Evolutionary conservation across 768 basidiomycete species (phyloP).

Genomic region (Tremella mesenterica): DNA sequence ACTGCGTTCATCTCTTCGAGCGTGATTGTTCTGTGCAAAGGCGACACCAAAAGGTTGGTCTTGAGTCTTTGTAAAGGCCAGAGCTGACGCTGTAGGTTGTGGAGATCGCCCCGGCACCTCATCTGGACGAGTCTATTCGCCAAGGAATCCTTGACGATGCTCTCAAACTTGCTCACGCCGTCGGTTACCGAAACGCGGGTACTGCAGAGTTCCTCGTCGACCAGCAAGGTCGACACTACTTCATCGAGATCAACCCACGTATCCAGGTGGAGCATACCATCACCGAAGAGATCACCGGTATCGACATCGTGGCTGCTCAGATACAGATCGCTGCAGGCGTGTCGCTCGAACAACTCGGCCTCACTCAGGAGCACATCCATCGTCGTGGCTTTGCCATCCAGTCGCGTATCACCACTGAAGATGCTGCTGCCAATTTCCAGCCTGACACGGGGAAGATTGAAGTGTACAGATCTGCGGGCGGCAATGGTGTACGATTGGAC

Average conservation of each 20-base stretch:
- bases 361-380: constrained; percentile 90
- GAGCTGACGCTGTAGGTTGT: constrained; percentile 54
- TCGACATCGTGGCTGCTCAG: constrained; percentile 97
- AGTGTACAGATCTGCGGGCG: constrained; percentile 96
- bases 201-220: constrained; percentile 98
- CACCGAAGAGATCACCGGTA: constrained; percentile 98
- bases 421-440: constrained; percentile 83
- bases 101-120: constrained; percentile 93
- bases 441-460: constrained; percentile 99
- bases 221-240: constrained; percentile 91
- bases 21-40: constrained; percentile 98
- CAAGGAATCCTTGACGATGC: constrained; percentile 82
- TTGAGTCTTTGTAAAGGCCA: background rate
- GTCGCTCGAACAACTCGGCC: constrained; percentile 83
- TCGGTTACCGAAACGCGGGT: constrained; percentile 92
- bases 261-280: constrained; percentile 99
- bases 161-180: constrained; percentile 86
- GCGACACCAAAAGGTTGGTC: constrained; percentile 72
- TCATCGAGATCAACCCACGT: constrained; percentile 99
- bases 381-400: constrained; percentile 97
- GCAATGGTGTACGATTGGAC: constrained; percentile 94
- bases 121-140: constrained; percentile 81
- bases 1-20: constrained; percentile 95
- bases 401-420: constrained; percentile 96
- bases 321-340: constrained; percentile 99